Percentiles rank a stretch among this genome's conserved stretches.
phyloP scores from a whole-genome alignment of 257 asterid species.

The Petunia secreta region DNA sequence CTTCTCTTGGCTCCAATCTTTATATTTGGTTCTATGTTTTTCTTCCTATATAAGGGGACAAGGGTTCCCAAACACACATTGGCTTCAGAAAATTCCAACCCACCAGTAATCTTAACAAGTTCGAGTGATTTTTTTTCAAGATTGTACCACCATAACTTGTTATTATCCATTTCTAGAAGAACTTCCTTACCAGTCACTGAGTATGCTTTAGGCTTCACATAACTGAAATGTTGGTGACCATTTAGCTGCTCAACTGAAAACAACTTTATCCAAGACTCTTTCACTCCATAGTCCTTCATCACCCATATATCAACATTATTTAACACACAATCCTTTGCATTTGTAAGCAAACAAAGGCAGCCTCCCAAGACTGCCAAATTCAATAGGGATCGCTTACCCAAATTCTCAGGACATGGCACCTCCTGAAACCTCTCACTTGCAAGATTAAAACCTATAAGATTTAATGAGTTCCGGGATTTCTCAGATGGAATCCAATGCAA shows the following conservation, averaged over 20 bases:
- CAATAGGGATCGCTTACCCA: conserved; percentile 29
- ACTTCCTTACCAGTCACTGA: conserved; percentile 42
- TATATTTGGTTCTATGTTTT: not conserved
- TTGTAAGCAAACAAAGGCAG: conserved; percentile 41
- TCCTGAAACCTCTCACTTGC: conserved; percentile 46
- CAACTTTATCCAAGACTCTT: conserved; percentile 63
- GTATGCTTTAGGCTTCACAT: conserved; percentile 39
- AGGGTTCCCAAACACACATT: conserved; percentile 44
- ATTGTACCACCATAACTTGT: conserved; percentile 42
- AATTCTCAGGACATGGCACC: conserved; percentile 35
- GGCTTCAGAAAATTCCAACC: conserved; percentile 35
- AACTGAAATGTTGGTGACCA: not conserved
- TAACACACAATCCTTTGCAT: not conserved
- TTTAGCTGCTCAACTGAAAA: conserved; percentile 46
- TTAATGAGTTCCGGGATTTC: not conserved
- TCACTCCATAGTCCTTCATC: conserved; percentile 64
- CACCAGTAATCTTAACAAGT: conserved; percentile 27
- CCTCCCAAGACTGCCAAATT: conserved; percentile 52
- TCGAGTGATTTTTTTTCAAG: conserved; percentile 27
- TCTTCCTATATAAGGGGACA: conserved; percentile 29
- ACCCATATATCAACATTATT: conserved; percentile 54
- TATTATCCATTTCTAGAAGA: conserved; percentile 39
- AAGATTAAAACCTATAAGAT: conserved; percentile 55
- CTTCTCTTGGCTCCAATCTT: conserved; percentile 22
- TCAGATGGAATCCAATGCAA: conserved; percentile 48